phyloP scores from a whole-genome alignment of 2,329 filamentous ascomycete genomes.

The Xylaria sp. region DNA sequence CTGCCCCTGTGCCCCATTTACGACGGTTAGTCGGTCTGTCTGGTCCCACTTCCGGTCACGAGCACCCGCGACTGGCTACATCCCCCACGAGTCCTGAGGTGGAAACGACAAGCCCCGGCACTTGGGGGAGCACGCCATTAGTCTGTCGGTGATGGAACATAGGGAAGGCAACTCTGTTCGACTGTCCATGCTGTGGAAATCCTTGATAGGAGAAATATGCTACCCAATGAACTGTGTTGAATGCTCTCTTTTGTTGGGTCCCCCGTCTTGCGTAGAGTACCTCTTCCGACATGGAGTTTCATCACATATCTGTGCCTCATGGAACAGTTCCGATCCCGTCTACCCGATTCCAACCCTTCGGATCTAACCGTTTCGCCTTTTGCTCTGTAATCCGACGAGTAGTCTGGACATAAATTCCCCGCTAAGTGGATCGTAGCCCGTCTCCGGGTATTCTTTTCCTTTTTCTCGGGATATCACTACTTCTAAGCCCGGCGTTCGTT shows the following conservation, averaged over 20 bases:
- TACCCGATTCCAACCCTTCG: conserved; percentile 10
- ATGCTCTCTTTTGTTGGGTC: conserved; percentile 4
- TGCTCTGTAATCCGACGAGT: not conserved
- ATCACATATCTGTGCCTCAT: conserved; percentile 15
- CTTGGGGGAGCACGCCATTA: conserved; percentile 8
- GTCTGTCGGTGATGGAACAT: not conserved
- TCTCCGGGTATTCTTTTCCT: conserved; percentile 31
- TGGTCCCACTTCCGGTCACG: conserved; percentile 33
- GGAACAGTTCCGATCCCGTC: conserved; percentile 15
- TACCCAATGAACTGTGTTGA: conserved; percentile 10
- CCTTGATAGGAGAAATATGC: not conserved
- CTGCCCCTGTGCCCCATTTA: conserved; percentile 23
- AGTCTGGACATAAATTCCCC: not conserved
- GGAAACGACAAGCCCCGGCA: conserved; percentile 9
- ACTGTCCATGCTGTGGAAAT: not conserved
- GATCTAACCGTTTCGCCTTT: conserved; percentile 4
- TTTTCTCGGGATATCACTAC: not conserved
- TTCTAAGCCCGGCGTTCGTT: conserved; percentile 13
- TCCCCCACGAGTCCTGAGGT: conserved; percentile 28
- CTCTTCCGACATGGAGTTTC: conserved; percentile 9
- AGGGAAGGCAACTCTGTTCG: not conserved
- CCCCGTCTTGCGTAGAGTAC: conserved; percentile 1
- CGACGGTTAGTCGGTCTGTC: conserved; percentile 16
- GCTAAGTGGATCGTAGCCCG: conserved; percentile 3
- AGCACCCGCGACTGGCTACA: conserved; percentile 26